Conservation (phyloP, 2,329 filamentous ascomycete species). For the Penicillium janthinellum region DNA sequence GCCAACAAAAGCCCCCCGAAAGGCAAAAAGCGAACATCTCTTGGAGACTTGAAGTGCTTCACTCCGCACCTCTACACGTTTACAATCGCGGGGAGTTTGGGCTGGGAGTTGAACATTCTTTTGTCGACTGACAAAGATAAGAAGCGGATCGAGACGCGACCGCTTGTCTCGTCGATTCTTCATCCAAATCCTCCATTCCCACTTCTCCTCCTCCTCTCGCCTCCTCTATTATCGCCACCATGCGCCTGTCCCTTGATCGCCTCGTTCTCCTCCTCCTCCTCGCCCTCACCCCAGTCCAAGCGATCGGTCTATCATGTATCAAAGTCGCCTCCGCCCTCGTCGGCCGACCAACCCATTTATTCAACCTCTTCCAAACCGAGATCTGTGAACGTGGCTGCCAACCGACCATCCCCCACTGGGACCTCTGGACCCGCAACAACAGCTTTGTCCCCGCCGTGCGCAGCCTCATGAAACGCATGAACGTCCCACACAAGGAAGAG, state of each 20-base stretch:
- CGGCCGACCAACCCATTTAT: constrained; percentile 34
- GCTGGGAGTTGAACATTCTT: neutral
- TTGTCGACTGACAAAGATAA: neutral
- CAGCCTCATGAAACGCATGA: constrained; percentile 33
- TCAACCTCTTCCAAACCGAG: constrained; percentile 37
- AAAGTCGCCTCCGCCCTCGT: constrained; percentile 76
- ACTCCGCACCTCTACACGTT: constrained; percentile 6
- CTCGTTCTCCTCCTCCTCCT: constrained; percentile 23
- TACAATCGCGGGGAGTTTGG: constrained; percentile 1
- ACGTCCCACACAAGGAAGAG: constrained; percentile 34
- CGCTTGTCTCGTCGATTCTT: neutral
- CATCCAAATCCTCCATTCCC: neutral
- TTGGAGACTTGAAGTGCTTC: neutral
- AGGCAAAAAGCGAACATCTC: neutral
- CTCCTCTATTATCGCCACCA: constrained; percentile 11
- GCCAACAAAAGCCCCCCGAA: neutral
- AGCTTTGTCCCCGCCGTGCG: constrained; percentile 40
- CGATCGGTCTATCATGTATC: constrained; percentile 67
- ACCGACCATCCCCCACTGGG: constrained; percentile 39
- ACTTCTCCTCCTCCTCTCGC: constrained; percentile 11
- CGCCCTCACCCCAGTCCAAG: constrained; percentile 22
- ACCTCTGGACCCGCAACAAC: constrained; percentile 41
- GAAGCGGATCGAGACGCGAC: neutral
- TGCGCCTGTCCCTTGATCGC: constrained; percentile 25
- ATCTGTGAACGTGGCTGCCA: constrained; percentile 38